Evolutionary conservation across 2,329 filamentous ascomycete genomes (phyloP), one percentile per base, ranked within the genome.

Genomic region (Aspergillus tubingensis): DNA sequence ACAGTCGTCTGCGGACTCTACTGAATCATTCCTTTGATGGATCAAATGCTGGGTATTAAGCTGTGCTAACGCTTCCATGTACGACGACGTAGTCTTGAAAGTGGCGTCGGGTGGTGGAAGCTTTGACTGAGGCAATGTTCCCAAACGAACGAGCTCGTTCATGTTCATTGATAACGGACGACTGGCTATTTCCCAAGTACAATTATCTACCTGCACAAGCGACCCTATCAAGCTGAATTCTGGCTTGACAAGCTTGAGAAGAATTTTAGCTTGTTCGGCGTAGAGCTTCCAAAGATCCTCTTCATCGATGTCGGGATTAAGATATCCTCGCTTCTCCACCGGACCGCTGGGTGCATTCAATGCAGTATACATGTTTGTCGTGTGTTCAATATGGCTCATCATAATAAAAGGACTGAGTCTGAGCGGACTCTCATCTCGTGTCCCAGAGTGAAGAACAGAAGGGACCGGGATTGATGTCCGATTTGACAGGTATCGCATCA

Each of bases 41-140:
- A 61, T 57, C 10, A 80, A 62, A 41, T 80, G 77, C 27, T 68
- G 68, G 4, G 83, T 67, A 53, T 83, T 77, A 65, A 79, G 73
- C 8, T 80, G 74, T 5, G 79, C 76, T 11, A 81, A 67, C 0
- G 70, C 71, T 19, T 49, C 47, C 44, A 76, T 77, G 71, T 79
- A 81, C 17, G 75, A 71, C 19, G 75, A 72, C 6, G 75, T 66
- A 8, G 69, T 65, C 3, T 50, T n/a, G 56, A 73, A 79, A 7
- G 65, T 43, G 38, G 25, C 55, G n/a, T 47, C 17, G 0, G 5
- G 32, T 13, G 32, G 11, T 8, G 17, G 41, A 11, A 43, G 17
- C 4, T 19, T 10, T 10, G 8, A 19, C 0, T 11, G 8, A 5
- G 41, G 41, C 10, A 43, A 8, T 11, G 17, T 19, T 1, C 17